A percentile compares a stretch with the other conserved stretches of the same genome.
phyloP scores from a whole-genome alignment of 164 flowering plant species.

The Macadamia tetraphylla region DNA sequence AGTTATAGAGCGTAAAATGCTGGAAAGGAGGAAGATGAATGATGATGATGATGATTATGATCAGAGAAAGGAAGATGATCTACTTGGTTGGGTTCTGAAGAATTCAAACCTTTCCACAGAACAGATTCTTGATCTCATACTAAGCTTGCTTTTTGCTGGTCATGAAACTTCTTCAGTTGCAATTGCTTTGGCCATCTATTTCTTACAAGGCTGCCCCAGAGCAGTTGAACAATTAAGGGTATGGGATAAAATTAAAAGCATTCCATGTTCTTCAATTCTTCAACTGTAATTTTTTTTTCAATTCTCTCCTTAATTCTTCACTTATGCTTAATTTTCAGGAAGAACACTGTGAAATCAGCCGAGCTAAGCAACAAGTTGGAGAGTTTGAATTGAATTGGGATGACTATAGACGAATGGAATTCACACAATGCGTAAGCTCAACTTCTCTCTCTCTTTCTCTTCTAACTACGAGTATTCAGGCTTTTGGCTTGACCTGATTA shows the following conservation, averaged over 20 bases:
- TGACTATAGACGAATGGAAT: conserved; percentile 95
- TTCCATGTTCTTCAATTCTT: too few relatives aligned
- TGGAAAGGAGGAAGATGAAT: conserved; percentile 40
- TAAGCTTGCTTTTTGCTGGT: conserved; percentile 91
- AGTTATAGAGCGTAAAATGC: conserved; percentile 73
- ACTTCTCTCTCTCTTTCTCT: too few relatives aligned
- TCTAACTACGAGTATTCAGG: too few relatives aligned
- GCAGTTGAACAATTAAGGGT: conserved; percentile 69
- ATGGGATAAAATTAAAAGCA: conserved; percentile 2
- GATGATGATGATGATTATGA: conserved; percentile 26
- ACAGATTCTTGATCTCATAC: conserved; percentile 78
- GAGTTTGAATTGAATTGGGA: conserved; percentile 68
- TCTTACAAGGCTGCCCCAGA: conserved; percentile 58
- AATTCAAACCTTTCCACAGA: conserved; percentile 76
- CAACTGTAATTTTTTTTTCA: too few relatives aligned
- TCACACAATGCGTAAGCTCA: conserved; percentile 77
- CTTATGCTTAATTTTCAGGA: conserved; percentile 33
- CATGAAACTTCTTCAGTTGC: conserved; percentile 93
- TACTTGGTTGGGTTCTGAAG: conserved; percentile 83
- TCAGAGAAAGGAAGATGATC: conserved; percentile 52
- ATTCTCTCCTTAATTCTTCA: not conserved
- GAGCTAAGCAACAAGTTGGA: conserved; percentile 43
- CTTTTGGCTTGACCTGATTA: too few relatives aligned
- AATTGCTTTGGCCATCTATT: conserved; percentile 77
- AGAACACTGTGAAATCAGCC: conserved; percentile 62